Conservation (phyloP, 345 rosid genomes). For the Hirschfeldia incana region DNA sequence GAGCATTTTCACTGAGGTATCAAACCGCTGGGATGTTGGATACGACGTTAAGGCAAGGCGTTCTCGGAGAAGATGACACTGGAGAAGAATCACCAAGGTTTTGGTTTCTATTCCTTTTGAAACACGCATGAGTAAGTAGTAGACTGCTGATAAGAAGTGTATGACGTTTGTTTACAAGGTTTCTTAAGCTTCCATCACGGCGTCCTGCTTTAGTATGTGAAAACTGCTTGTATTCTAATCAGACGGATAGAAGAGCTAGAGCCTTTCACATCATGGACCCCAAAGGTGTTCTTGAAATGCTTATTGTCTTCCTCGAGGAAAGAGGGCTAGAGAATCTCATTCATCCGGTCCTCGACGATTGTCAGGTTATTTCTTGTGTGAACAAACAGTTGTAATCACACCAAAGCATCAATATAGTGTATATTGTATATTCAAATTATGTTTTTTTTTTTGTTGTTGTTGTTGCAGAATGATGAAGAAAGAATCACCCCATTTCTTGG, state of each 20-base stretch:
- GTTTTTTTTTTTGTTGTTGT: neutral
- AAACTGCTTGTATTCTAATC: conserved; percentile 71
- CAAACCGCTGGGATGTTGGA: conserved; percentile 94
- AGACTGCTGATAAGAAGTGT: neutral
- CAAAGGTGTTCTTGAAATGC: conserved; percentile 76
- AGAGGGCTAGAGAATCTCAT: conserved; percentile 44
- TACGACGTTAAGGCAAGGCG: conserved; percentile 80
- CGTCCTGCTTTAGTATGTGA: conserved; percentile 83
- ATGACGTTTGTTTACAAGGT: conserved; percentile 35
- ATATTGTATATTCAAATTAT: neutral
- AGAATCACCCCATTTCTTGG: conserved; percentile 77
- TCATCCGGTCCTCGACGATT: conserved; percentile 59
- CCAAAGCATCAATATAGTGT: neutral
- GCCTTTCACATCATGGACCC: conserved; percentile 93
- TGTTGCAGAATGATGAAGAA: conserved; percentile 49
- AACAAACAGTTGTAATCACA: neutral
- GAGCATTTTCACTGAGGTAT: conserved; percentile 80
- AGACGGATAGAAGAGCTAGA: conserved; percentile 71
- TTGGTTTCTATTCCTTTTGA: neutral
- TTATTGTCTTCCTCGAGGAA: conserved; percentile 82
- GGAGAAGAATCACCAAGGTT: conserved; percentile 91
- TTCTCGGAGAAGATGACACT: conserved; percentile 94
- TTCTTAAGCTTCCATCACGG: conserved; percentile 83
- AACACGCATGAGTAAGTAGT: neutral
- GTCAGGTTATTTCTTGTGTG: conserved; percentile 10